Evolutionary conservation across 2,329 filamentous ascomycete species (phyloP).

Genomic region (Aaosphaeria arxii): DNA sequence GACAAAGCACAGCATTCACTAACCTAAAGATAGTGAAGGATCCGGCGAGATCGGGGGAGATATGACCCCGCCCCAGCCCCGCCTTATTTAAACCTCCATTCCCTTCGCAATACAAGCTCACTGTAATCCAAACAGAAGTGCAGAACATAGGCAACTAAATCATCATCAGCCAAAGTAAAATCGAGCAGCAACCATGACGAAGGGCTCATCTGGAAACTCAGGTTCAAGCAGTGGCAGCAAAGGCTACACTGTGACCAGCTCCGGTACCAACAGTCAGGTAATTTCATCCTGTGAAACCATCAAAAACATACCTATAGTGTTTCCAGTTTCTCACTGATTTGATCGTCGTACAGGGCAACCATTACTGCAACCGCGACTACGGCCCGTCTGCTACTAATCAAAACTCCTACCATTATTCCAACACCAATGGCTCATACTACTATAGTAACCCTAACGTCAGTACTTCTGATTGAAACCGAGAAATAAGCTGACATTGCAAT

Average conservation of each 20-base stretch:
- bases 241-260: conserved; percentile 38
- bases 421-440: conserved; percentile 35
- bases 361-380: conserved; percentile 40
- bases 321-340: neutral
- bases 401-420: conserved; percentile 43
- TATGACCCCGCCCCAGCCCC: no score
- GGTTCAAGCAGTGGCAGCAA: conserved; percentile 6
- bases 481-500: neutral
- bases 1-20: no score
- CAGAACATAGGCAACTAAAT: no score
- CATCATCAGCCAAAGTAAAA: no score
- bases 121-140: no score
- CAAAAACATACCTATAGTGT: neutral
- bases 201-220: conserved; percentile 5
- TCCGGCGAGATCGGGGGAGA: no score
- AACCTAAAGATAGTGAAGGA: no score
- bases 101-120: no score
- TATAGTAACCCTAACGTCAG: conserved; percentile 36
- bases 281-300: neutral
- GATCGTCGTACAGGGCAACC: conserved; percentile 30
- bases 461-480: neutral
- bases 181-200: conserved; percentile 2
- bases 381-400: conserved; percentile 29
- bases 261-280: conserved; percentile 40
- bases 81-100: no score